Evolutionary conservation across 2,329 filamentous ascomycete genomes (phyloP).

Genomic region (Scytalidium sp.): DNA sequence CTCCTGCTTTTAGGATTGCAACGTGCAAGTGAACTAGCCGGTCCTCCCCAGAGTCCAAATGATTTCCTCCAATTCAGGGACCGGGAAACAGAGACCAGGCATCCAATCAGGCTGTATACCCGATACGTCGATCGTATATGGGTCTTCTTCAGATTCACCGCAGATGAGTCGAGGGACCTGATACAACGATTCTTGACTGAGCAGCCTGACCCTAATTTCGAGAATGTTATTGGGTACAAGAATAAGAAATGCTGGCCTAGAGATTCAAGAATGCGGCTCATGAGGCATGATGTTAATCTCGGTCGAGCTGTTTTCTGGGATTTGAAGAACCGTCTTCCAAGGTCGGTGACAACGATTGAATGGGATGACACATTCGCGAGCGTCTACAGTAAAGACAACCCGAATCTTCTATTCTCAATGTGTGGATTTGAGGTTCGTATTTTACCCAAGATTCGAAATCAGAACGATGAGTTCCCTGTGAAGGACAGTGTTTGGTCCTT

Average conservation of each 20-base stretch:
- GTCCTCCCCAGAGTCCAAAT: conserved; percentile 88
- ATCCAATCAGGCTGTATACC: conserved; percentile 96
- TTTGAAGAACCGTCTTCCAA: conserved; percentile 90
- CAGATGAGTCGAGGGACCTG: conserved; percentile 90
- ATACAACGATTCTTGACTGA: conserved; percentile 98
- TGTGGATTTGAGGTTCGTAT: conserved; percentile 96
- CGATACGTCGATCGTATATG: conserved; percentile 98
- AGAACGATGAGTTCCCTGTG: conserved; percentile 93
- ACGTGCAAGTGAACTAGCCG: conserved; percentile 96
- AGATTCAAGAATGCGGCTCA: conserved; percentile 95
- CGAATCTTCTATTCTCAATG: conserved; percentile 97
- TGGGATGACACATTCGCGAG: conserved; percentile 99
- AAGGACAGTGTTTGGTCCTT: conserved; percentile 99
- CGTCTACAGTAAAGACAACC: conserved; percentile 97
- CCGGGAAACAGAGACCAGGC: conserved; percentile 83
- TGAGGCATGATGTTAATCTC: conserved; percentile 98
- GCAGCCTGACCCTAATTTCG: conserved; percentile 97
- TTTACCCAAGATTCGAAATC: conserved; percentile 89
- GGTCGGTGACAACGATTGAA: conserved; percentile 94
- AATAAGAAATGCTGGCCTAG: conserved; percentile 99
- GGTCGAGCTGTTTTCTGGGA: conserved; percentile 99
- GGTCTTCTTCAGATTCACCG: conserved; percentile 93
- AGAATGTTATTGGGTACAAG: conserved; percentile 98
- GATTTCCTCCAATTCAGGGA: conserved; percentile 98
- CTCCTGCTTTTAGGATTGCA: conserved; percentile 88